Evolutionary conservation across 2,329 filamentous ascomycete species (phyloP), one percentile per base, ranked within the genome.

Genomic region (Rasamsonia emersonii): DNA sequence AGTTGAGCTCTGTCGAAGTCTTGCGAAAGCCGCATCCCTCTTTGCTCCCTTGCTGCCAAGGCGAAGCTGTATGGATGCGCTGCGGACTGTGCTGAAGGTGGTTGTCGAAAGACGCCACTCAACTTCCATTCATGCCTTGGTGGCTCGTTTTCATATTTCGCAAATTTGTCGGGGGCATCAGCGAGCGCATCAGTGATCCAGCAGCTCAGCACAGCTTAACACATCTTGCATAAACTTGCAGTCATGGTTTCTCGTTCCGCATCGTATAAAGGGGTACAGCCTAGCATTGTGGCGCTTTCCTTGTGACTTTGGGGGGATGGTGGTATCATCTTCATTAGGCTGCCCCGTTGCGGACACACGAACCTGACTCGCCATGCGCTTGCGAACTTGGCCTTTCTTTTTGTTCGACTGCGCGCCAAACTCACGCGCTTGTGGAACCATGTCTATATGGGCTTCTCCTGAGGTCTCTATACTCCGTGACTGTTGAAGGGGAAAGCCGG

Each of bases 1-100:
- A 75, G 75, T 80, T 51, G 75, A 80, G 74, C 50, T 42, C 63
- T 58, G 64, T 71, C 64, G 58, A 55, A 55, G 68, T 70, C 68
- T 61, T 62, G 66, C 64, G 55, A 47, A 54, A 58, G 54, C 51
- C 58, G 42, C 40, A 36, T 33, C 32, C 33, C 41, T 42, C 41
- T 42, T 32, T 41, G 55, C 49, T 45, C 45, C 59, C 58, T 58
- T 54, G 68, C 68, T 69, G 73, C 68, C 67, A 69, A 71, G 73
- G 70, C 70, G 35, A 44, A 36, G 39, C 45, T 30, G 42, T 43
- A 39, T 44, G 40, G 37, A 40, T 21, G 42, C 40, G 44, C 39
- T 45, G 52, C 51, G 47, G 53, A 50, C 50, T 47, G 41, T 54
- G 52, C 51, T 34, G 31, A 36, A 43, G 43, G 46, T 50, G 39